Conservation (phyloP, 176 grass and related monocot genomes). For the Rhynchospora breviuscula region DNA sequence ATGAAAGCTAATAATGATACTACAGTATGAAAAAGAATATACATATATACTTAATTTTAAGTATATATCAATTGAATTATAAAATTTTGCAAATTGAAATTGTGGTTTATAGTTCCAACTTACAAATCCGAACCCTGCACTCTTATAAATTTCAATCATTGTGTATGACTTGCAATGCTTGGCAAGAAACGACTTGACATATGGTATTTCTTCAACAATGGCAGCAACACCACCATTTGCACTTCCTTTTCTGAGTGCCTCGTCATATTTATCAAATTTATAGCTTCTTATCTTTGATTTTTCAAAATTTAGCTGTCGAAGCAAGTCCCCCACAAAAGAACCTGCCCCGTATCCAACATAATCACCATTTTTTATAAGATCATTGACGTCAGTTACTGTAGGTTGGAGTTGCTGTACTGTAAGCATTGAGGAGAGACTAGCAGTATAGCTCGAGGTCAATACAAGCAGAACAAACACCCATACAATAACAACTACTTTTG, state of each 20-base stretch:
- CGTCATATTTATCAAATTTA: constrained; percentile 17
- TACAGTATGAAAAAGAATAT: too few species aligned
- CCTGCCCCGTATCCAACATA: constrained; percentile 31
- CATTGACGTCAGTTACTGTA: constrained; percentile 30
- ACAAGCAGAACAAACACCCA: constrained; percentile 39
- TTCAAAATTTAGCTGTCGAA: constrained; percentile 34
- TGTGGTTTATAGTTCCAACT: constrained; percentile 6
- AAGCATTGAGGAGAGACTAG: constrained; percentile 46
- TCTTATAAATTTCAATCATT: constrained; percentile 55
- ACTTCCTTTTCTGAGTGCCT: constrained; percentile 48
- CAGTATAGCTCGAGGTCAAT: constrained; percentile 58
- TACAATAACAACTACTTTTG: constrained; percentile 24
- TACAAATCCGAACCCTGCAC: constrained; percentile 51
- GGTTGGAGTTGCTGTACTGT: constrained; percentile 49
- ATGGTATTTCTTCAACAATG: constrained; percentile 38
- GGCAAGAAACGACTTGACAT: constrained; percentile 46
- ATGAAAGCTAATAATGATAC: too few species aligned
- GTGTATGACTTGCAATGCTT: constrained; percentile 40
- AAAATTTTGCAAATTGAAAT: neutral
- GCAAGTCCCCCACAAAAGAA: constrained; percentile 32
- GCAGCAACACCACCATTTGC: constrained; percentile 42
- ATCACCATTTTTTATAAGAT: constrained; percentile 36
- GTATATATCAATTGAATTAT: too few species aligned
- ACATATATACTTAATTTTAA: too few species aligned
- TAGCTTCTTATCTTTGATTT: constrained; percentile 36